Percentiles rank a stretch among this genome's conserved stretches.
Evolutionary conservation across 306 rosid genomes (phyloP).

Genomic region (Quercus agrifolia): DNA sequence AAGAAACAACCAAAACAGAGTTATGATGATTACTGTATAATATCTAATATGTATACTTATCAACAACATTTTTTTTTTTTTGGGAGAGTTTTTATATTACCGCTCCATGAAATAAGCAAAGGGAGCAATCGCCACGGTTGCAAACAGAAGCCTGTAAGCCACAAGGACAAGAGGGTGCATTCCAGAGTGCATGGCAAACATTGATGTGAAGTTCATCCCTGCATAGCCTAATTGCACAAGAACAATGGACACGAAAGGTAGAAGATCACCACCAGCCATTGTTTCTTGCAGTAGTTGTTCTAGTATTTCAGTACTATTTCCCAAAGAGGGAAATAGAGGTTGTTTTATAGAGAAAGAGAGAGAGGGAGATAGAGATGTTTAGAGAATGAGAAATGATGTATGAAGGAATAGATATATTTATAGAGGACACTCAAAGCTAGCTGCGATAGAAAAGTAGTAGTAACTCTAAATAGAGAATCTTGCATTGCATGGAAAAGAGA

Average conservation of each 20-base stretch:
- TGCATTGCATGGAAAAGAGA: constrained; percentile 18
- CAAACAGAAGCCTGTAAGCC: constrained; percentile 80
- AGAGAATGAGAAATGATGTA: not conserved
- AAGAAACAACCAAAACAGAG: not conserved
- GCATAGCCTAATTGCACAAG: constrained; percentile 52
- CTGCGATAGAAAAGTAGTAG: constrained; percentile 21
- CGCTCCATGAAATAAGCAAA: constrained; percentile 65
- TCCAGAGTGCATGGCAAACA: constrained; percentile 73
- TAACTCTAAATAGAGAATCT: not conserved
- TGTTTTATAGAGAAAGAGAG: not conserved
- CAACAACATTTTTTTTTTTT: not conserved
- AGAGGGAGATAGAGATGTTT: not conserved
- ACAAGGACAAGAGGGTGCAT: constrained; percentile 81
- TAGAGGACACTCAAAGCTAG: not conserved
- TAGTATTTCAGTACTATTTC: not conserved
- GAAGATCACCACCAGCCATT: constrained; percentile 27
- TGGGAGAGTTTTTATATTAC: constrained; percentile 19
- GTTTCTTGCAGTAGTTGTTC: not conserved
- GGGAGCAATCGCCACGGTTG: constrained; percentile 61
- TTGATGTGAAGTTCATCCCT: constrained; percentile 73
- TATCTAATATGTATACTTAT: no score
- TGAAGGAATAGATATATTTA: not conserved
- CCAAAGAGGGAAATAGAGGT: not conserved
- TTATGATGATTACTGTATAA: not conserved
- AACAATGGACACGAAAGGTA: constrained; percentile 58